Evolutionary conservation across 257 asterid genomes (phyloP).

Genomic region (Mitragyna speciosa): DNA sequence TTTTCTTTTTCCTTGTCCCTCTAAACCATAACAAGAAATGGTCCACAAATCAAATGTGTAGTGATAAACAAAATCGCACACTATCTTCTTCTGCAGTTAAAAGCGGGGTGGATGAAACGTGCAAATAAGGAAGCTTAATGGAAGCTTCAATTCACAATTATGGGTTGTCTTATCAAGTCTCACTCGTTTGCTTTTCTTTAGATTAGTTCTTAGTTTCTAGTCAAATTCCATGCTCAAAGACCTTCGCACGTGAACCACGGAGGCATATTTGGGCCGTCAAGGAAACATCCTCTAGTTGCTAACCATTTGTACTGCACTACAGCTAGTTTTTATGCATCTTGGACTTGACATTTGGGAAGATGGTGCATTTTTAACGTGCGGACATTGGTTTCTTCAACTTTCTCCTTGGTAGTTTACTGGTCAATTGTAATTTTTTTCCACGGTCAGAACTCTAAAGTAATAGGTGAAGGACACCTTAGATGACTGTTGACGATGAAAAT

Average conservation of each 20-base stretch:
- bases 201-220: background rate
- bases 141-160: conserved; percentile 11
- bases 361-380: conserved; percentile 15
- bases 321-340: background rate
- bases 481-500: no score
- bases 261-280: conserved; percentile 4
- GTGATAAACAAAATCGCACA: background rate
- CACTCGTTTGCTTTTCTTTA: background rate
- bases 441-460: background rate
- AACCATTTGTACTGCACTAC: background rate
- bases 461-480: no score
- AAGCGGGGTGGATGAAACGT: conserved; percentile 23
- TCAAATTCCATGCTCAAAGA: conserved; percentile 6
- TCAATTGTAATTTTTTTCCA: background rate
- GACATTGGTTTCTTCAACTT: background rate
- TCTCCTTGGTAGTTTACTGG: background rate
- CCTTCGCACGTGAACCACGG: conserved; percentile 24
- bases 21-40: background rate
- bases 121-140: conserved; percentile 9
- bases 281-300: conserved; percentile 21
- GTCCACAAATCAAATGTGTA: conserved; percentile 6
- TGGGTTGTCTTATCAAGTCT: background rate
- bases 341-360: background rate
- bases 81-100: conserved; percentile 9
- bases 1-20: conserved; percentile 6